Conservation (phyloP, 148 eudicot genomes). For the Camellia granthamiana region DNA sequence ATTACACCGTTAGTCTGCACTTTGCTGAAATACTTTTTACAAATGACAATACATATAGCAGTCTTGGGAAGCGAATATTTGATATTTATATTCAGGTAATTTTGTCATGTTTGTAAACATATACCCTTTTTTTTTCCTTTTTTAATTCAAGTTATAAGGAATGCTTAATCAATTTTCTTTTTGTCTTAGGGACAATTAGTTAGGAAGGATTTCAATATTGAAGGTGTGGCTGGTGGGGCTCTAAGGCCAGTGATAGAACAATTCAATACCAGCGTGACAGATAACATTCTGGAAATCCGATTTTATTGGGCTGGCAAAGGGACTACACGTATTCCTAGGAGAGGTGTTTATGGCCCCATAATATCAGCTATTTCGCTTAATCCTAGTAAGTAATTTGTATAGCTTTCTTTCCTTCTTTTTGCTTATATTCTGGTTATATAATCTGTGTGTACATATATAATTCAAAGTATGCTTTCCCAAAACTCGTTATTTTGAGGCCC, state of each 20-base stretch:
- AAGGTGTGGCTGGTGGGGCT: slow-evolving; percentile 57
- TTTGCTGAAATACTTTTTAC: slow-evolving; percentile 72
- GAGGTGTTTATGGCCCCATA: slow-evolving; percentile 79
- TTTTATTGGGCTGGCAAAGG: slow-evolving; percentile 76
- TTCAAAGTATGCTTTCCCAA: not conserved
- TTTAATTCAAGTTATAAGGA: not conserved
- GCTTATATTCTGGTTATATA: not conserved
- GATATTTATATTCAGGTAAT: slow-evolving; percentile 78
- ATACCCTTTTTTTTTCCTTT: not conserved
- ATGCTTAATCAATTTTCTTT: not conserved
- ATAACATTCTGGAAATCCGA: slow-evolving; percentile 52
- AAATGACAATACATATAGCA: slow-evolving; percentile 43
- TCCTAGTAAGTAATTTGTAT: slow-evolving; percentile 39
- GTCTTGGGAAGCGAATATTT: slow-evolving; percentile 70
- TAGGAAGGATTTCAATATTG: slow-evolving; percentile 57
- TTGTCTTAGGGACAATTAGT: slow-evolving; percentile 49
- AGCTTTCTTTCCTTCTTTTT: not conserved
- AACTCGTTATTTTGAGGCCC: not conserved
- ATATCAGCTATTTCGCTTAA: slow-evolving; percentile 69
- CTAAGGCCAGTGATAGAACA: slow-evolving; percentile 33
- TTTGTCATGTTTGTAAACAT: not conserved
- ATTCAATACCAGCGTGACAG: slow-evolving; percentile 47
- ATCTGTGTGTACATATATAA: too few species aligned
- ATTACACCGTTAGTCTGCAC: slow-evolving; percentile 56
- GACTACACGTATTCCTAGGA: slow-evolving; percentile 64